These are phyloP conservation scores for Lachancea sp. DNA, from an alignment of 805 yeast genomes.

Conservation along the genomic window DNA sequence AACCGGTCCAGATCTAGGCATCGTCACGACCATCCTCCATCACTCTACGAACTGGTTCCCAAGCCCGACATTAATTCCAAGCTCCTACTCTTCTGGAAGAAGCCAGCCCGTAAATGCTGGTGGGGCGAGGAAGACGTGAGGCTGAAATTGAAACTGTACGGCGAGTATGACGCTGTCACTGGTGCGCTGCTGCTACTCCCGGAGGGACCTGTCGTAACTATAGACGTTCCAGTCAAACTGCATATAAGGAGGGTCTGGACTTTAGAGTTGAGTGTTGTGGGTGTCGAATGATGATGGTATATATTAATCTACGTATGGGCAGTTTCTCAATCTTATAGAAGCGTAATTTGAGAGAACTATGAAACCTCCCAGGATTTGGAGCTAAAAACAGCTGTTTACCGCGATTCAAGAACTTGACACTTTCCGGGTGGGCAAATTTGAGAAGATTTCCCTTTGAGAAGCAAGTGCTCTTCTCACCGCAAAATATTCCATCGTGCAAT, in stretches of 20 bases:
- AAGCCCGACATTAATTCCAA: slow-evolving; percentile 44
- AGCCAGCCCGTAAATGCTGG: slow-evolving; percentile 99
- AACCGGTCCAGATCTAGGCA: slow-evolving; percentile 36
- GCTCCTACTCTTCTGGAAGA: slow-evolving; percentile 86
- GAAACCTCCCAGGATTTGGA: no score
- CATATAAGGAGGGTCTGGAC: slow-evolving; percentile 97
- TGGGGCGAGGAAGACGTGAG: slow-evolving; percentile 69
- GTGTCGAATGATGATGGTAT: slow-evolving; percentile 44
- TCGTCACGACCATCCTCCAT: slow-evolving; percentile 34
- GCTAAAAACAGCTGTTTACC: no score
- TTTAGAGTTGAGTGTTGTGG: slow-evolving; percentile 82
- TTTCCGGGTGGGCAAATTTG: no score
- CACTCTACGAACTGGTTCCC: slow-evolving; percentile 31
- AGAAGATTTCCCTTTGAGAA: no score
- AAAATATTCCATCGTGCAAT: no score
- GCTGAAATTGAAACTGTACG: slow-evolving; percentile 33
- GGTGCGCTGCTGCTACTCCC: slow-evolving; percentile 2
- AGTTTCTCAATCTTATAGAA: neutral
- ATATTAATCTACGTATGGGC: neutral
- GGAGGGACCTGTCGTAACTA: slow-evolving; percentile 9
- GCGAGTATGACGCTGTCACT: slow-evolving; percentile 17
- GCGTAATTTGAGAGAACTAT: no score
- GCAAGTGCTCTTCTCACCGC: no score
- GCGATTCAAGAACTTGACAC: no score
- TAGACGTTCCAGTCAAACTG: slow-evolving; percentile 49